Percentiles rank a stretch among this genome's conserved stretches.
Evolutionary conservation across 805 yeast species (phyloP).

Genomic region (Lipomyces yamanashiensis): DNA sequence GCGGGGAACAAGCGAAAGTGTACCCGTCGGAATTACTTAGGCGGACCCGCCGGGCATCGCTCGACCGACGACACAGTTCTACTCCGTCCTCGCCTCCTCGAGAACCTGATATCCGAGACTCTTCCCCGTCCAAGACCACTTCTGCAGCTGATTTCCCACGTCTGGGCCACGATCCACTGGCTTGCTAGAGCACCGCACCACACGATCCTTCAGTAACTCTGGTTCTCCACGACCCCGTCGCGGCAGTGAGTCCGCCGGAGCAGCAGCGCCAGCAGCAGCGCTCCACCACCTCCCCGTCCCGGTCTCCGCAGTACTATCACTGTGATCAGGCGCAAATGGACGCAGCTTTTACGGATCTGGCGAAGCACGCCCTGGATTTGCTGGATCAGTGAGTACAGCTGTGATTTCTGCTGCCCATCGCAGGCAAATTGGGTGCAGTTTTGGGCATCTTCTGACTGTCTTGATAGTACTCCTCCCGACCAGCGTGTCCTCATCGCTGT

Average conservation of each 20-base stretch:
- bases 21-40: background rate
- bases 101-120: background rate
- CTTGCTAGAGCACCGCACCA: background rate
- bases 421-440: background rate
- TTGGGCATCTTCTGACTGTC: background rate
- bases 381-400: constrained; percentile 14
- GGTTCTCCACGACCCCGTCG: background rate
- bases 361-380: constrained; percentile 22
- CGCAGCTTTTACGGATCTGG: constrained; percentile 22
- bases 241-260: constrained; percentile 13
- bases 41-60: constrained; percentile 11
- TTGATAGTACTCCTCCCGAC: constrained; percentile 21
- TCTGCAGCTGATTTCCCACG: background rate
- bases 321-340: constrained; percentile 19
- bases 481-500: constrained; percentile 31
- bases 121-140: background rate
- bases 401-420: background rate
- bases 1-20: background rate
- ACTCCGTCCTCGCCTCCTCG: background rate
- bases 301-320: background rate
- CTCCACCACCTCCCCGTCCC: background rate
- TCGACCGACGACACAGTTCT: constrained; percentile 4
- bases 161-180: background rate
- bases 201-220: background rate
- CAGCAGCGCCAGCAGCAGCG: background rate